Base-by-base conservation (phyloP, 1,284 basidiomycete species). In the Irpex sp. region DNA sequence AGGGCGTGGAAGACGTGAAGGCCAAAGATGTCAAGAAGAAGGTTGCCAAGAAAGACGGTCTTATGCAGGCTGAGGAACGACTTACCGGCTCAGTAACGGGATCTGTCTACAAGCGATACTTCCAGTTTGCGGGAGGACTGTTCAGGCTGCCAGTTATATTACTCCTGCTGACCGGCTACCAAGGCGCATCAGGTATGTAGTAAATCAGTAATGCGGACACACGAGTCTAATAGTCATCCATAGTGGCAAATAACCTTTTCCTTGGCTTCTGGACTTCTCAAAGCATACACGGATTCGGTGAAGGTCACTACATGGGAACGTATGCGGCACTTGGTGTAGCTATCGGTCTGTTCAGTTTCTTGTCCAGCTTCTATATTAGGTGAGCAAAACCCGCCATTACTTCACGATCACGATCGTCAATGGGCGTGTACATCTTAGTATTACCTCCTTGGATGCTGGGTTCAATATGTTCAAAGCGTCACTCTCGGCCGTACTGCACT, bases 241-340 rank as follows among this genome's bases (percentile, higher is more conserved):
- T 61, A 77, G 77, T 79, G 19, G 74, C 71, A 7, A 78, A 77
- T 70, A 75, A 74, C 62, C 65, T 81, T 64, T 75, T 77, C 73
- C 71, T 78, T 9, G 77, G 78, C 7, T 78, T 76, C 61, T 79
- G 78, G 78, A 78, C 77, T 6, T 69, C 73, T 8, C 65, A 68
- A 17, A 77, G 70, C 51, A 74, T 79, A 21, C 69, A 69, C n/a
- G 79, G 81, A 0, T 87, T 88, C 70, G 71, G 51, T 2, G 79
- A 86, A 67, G 83, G 80, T 1, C 77, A 87, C 59, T 90, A 90
- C 71, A 90, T 90, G 81, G 88, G 77, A 3, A 80, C 88, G n/a
- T 92, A 90, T 68, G 85, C 84, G 3, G 81, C 78, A 8, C 77
- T 91, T 11, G 88, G 87, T 75, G 70, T 79, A n/a, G 80, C 81